Evolutionary conservation across 176 grass and related monocot genomes (phyloP).

Genomic region (Urochloa ruziziensis): DNA sequence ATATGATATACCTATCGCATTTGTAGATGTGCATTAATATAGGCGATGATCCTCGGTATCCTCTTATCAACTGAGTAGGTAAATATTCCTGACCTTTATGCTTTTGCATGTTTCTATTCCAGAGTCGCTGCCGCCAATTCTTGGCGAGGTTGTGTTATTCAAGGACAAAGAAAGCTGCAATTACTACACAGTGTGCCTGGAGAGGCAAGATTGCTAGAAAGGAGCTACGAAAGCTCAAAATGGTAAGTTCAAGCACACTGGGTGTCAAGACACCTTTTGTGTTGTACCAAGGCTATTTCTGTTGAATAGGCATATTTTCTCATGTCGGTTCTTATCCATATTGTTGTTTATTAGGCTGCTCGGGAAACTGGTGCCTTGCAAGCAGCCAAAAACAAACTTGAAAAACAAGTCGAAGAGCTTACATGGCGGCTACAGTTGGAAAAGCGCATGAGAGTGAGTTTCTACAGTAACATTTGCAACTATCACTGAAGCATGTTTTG

Average conservation of each 20-base stretch:
- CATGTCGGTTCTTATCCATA: constrained; percentile 5
- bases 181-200: constrained; percentile 93
- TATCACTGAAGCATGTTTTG: constrained; percentile 8
- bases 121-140: constrained; percentile 83
- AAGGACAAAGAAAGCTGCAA: constrained; percentile 80
- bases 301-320: constrained; percentile 11
- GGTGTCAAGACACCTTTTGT: neutral
- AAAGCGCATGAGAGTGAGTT: constrained; percentile 90
- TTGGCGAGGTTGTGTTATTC: constrained; percentile 76
- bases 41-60: constrained; percentile 11
- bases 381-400: constrained; percentile 96
- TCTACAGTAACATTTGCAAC: neutral
- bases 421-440: constrained; percentile 84
- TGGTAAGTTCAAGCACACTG: constrained; percentile 48
- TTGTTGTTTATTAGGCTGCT: constrained; percentile 69
- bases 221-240: constrained; percentile 89
- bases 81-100: constrained; percentile 25
- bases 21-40: neutral
- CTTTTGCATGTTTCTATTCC: constrained; percentile 38
- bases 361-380: constrained; percentile 96
- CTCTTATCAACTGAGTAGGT: neutral
- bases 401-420: constrained; percentile 98
- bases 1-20: neutral
- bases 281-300: constrained; percentile 17
- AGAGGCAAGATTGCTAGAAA: constrained; percentile 93